phyloP scores from a whole-genome alignment of 768 basidiomycete genomes.

The Xerocomellus intermedius region DNA sequence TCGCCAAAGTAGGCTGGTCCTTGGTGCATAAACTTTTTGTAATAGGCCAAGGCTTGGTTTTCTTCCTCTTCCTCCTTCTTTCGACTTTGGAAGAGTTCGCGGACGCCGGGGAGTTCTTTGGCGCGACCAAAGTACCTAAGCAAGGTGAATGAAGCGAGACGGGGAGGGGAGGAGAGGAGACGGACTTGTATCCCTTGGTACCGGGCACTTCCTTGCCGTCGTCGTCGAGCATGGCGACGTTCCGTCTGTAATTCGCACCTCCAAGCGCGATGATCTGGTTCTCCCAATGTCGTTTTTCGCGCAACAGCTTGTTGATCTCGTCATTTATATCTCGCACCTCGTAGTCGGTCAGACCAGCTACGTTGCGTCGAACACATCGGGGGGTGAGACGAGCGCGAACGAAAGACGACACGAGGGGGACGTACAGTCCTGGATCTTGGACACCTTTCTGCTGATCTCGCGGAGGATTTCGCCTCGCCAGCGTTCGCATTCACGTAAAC shows the following conservation, averaged over 20 bases:
- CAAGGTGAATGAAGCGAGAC: not conserved
- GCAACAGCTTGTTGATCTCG: conserved; percentile 93
- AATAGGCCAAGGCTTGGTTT: conserved; percentile 67
- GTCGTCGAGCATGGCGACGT: conserved; percentile 90
- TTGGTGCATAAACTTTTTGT: conserved; percentile 87
- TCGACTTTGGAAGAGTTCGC: conserved; percentile 87
- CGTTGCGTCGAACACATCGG: not conserved
- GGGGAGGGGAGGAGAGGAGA: not conserved
- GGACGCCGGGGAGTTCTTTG: conserved; percentile 92
- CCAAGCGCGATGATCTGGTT: conserved; percentile 96
- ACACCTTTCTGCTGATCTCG: conserved; percentile 94
- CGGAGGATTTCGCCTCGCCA: conserved; percentile 95
- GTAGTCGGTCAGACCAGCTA: conserved; percentile 92
- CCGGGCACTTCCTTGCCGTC: conserved; percentile 96
- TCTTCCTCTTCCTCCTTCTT: conserved; percentile 91
- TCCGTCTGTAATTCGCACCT: conserved; percentile 93
- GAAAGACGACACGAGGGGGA: conserved; percentile 2
- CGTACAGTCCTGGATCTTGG: conserved; percentile 95
- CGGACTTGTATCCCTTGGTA: conserved; percentile 95
- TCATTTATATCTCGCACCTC: conserved; percentile 96
- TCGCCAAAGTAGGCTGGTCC: conserved; percentile 92
- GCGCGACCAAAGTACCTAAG: conserved; percentile 93
- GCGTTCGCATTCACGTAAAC: conserved; percentile 87
- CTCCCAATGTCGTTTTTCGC: conserved; percentile 98
- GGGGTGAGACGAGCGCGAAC: not conserved